A percentile compares a stretch with the other conserved stretches of the same genome.
Conservation (phyloP, 495 filamentous ascomycete species). For the Penicillium salamii region DNA sequence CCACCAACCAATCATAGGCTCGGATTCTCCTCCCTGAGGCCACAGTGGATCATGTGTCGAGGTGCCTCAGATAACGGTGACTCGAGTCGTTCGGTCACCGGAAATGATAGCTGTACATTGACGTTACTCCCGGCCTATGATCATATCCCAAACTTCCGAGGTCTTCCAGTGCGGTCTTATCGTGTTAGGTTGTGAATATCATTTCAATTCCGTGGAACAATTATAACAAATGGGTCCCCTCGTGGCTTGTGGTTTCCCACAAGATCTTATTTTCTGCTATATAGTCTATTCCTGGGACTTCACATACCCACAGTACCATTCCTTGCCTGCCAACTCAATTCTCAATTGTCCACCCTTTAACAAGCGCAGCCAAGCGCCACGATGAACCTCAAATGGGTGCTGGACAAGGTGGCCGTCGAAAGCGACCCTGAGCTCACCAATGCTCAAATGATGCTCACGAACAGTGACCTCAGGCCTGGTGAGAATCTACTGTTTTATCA, state of each 20-base stretch:
- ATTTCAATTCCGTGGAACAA: no score
- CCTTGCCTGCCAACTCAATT: no score
- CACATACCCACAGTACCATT: no score
- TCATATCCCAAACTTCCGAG: no score
- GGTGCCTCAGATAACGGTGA: conserved; percentile 23
- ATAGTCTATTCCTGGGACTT: no score
- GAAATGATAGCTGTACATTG: conserved; percentile 18
- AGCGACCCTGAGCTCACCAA: conserved; percentile 76
- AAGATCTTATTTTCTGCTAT: no score
- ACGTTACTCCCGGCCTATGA: no score
- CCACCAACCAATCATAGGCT: conserved; percentile 9
- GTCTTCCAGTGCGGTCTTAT: no score
- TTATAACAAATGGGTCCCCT: no score
- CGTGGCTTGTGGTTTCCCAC: no score
- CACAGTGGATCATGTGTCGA: background rate
- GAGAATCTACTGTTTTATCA: conserved; percentile 16
- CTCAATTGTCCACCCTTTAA: no score
- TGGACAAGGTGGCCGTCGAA: conserved; percentile 64
- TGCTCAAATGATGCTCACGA: conserved; percentile 86
- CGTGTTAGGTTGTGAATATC: no score
- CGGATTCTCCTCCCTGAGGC: background rate
- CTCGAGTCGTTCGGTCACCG: conserved; percentile 23
- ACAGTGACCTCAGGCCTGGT: conserved; percentile 85
- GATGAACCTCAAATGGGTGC: conserved; percentile 28
- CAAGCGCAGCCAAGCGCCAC: conserved; percentile 20